Evolutionary conservation across 495 filamentous ascomycete genomes (phyloP).

Genomic region (Aspergillus sparsus): DNA sequence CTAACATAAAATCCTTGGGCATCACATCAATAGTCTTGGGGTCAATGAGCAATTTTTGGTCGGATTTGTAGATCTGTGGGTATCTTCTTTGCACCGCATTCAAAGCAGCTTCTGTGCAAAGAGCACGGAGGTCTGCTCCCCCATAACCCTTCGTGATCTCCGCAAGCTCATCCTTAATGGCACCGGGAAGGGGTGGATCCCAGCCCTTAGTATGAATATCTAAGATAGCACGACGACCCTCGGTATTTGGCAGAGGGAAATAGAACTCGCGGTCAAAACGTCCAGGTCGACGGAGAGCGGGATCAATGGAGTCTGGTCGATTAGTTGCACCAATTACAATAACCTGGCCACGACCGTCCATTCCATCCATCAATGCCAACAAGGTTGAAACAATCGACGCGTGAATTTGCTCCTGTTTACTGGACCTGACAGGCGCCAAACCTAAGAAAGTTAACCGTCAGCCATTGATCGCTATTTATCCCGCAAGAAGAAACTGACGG

Average conservation of each 20-base stretch:
- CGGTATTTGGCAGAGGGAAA: constrained; percentile 83
- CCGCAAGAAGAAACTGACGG: constrained; percentile 3
- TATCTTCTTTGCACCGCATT: constrained; percentile 95
- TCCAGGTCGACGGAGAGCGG: constrained; percentile 93
- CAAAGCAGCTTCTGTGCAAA: constrained; percentile 97
- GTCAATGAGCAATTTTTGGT: constrained; percentile 87
- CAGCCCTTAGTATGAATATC: constrained; percentile 96
- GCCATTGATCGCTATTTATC: neutral
- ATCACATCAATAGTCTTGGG: constrained; percentile 78
- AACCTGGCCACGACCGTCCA: constrained; percentile 97
- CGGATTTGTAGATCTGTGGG: constrained; percentile 91
- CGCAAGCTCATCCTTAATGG: constrained; percentile 82
- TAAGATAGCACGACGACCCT: constrained; percentile 78
- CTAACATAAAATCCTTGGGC: constrained; percentile 94
- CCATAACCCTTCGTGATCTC: constrained; percentile 93
- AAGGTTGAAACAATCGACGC: constrained; percentile 96
- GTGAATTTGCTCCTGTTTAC: constrained; percentile 98
- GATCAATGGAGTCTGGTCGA: constrained; percentile 95
- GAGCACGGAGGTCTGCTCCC: constrained; percentile 88
- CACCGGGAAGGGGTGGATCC: constrained; percentile 70
- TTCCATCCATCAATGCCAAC: constrained; percentile 96
- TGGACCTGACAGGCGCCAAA: constrained; percentile 90
- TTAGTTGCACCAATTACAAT: constrained; percentile 98
- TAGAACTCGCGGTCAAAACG: constrained; percentile 98
- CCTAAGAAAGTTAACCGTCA: constrained; percentile 33